Evolutionary conservation across 1,284 basidiomycete genomes (phyloP), one percentile per base, ranked within the genome.

Genomic region (Anthracocystis setariae): DNA sequence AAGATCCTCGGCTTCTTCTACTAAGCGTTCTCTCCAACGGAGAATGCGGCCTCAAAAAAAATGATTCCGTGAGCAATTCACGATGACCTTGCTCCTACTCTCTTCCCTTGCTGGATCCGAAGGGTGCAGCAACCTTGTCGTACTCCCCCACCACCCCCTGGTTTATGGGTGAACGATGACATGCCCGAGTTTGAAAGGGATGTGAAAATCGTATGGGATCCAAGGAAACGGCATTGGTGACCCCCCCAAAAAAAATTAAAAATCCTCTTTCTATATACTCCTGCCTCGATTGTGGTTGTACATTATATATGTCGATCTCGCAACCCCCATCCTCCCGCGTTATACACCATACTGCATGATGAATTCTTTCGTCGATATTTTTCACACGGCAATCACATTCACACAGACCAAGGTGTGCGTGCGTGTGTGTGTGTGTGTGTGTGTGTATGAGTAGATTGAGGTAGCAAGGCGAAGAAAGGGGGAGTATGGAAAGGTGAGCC

Each of bases 1-100:
- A 94, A 94, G 86, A 83, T 84, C 60, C 77, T 83, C 48, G 81
- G 83, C 56, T 83, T 74, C 76, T 82, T 82, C 81, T 83, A 79
- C 74, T 79, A 79, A 77, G 46, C 32, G 35, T 39, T 38, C n/a
- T 29, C 20, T 1, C 25, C 10, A 17, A 15, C 29, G 20, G 29
- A 24, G 24, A 3, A 18, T 27, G 32, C 50, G 29, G 43, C 39
- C 46, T n/a, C n/a, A n/a, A n/a, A n/a, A n/a, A 66, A 65, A 60
- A 33, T 55, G 25, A 60, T 66, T 44, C 52, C 52, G 63, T 60
- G 53, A 42, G 18, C 18, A 15, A 12, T 20, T 50, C 45, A 49
- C 49, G 57, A 66, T 46, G 57, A 66, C 23, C 58, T 51, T 35
- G 32, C 21, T 21, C 17, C 23, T 4, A n/a, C 21, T 2, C 17